Percentiles rank a stretch among this genome's conserved stretches.
Evolutionary conservation across 1,139 yeast genomes (phyloP).

Genomic region (Geotrichum citri-aurantii): DNA sequence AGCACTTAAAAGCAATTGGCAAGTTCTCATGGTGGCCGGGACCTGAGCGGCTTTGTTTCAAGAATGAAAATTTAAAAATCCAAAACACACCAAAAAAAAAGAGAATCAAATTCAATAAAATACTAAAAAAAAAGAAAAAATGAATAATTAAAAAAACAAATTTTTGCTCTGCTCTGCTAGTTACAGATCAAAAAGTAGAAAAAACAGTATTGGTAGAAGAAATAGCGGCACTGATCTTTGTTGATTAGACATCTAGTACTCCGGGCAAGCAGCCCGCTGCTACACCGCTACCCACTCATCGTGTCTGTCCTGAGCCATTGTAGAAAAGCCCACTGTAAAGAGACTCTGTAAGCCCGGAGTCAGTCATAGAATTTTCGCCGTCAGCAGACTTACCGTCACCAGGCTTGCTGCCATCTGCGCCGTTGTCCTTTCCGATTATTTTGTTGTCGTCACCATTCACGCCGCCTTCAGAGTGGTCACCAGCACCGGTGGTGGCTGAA

Average conservation of each 20-base stretch:
- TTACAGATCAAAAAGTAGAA: neutral
- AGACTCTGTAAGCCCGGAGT: neutral
- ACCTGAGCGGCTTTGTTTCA: neutral
- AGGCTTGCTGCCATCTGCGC: neutral
- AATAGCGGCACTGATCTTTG: neutral
- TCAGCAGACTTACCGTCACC: neutral
- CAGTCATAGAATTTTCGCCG: neutral
- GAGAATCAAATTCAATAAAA: neutral
- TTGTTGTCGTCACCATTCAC: neutral
- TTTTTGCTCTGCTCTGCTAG: neutral
- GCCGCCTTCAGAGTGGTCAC: neutral
- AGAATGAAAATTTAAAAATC: no score
- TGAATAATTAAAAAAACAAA: neutral
- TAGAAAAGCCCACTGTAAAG: neutral
- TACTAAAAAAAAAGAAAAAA: neutral
- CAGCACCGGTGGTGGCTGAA: conserved; percentile 1
- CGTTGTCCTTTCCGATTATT: neutral
- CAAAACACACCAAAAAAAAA: neutral
- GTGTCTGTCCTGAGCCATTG: neutral
- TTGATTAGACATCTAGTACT: neutral
- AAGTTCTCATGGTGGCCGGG: no score
- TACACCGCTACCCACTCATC: neutral
- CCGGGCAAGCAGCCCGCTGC: neutral
- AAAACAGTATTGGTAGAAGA: neutral
- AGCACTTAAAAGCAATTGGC: no score